Conservation (phyloP, 805 yeast genomes). For the Pichia nanzhaoensis region DNA sequence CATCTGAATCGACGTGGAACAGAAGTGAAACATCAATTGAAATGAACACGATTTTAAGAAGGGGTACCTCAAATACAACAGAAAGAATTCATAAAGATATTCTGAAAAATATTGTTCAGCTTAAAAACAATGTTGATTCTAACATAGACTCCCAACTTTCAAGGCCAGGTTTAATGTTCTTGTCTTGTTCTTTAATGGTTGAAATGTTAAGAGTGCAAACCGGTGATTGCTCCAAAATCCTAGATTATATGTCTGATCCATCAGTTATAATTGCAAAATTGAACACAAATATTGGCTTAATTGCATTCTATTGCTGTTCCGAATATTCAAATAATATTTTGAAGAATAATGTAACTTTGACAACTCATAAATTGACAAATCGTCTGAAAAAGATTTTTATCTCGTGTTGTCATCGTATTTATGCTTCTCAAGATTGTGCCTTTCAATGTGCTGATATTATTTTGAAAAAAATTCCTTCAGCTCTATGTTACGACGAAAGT, state of each 20-base stretch:
- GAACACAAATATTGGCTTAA: constrained; percentile 57
- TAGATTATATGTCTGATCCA: constrained; percentile 82
- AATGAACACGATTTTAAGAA: constrained; percentile 79
- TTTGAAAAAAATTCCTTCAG: constrained; percentile 61
- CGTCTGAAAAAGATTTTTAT: constrained; percentile 66
- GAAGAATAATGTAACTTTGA: constrained; percentile 50
- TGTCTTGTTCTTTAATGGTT: constrained; percentile 72
- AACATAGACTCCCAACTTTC: constrained; percentile 44
- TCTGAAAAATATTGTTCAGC: constrained; percentile 41
- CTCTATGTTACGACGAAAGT: constrained; percentile 67
- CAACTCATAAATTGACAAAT: constrained; percentile 51
- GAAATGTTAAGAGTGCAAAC: constrained; percentile 73
- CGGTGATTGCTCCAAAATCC: constrained; percentile 75
- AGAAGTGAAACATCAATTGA: constrained; percentile 89
- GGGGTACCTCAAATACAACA: constrained; percentile 82
- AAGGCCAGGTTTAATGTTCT: constrained; percentile 76
- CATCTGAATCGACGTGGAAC: constrained; percentile 71
- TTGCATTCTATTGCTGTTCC: constrained; percentile 53
- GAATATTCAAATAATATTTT: constrained; percentile 49
- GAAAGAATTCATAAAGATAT: constrained; percentile 67
- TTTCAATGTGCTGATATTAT: constrained; percentile 67
- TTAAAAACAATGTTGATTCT: constrained; percentile 39
- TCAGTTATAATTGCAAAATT: constrained; percentile 62
- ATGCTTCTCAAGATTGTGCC: constrained; percentile 71
- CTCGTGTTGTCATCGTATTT: constrained; percentile 71